phyloP scores from a whole-genome alignment of 768 basidiomycete species.

The Collybiopsis confluens region DNA sequence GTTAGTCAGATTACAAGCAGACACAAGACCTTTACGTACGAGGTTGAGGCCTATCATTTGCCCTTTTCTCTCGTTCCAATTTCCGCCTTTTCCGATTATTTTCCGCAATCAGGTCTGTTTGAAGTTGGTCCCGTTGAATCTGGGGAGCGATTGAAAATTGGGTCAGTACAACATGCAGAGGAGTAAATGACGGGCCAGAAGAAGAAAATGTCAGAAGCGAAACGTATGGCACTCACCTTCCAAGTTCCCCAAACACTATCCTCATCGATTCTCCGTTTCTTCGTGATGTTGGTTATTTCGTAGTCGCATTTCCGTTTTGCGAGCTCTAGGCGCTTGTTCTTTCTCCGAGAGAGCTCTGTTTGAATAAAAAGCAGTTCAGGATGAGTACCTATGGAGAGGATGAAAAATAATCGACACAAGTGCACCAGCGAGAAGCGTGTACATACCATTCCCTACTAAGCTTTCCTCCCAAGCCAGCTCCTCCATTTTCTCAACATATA shows the following conservation, averaged over 20 bases:
- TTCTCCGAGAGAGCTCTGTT: slow-evolving; percentile 68
- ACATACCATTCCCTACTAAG: slow-evolving; percentile 71
- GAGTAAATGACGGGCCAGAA: background rate
- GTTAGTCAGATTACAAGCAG: background rate
- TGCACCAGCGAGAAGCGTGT: background rate
- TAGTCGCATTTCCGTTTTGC: slow-evolving; percentile 71
- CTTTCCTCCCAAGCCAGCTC: slow-evolving; percentile 84
- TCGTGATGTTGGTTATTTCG: slow-evolving; percentile 59
- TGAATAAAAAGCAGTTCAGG: slow-evolving; percentile 85
- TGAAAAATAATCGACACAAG: too few relatives aligned
- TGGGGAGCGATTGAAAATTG: slow-evolving; percentile 24
- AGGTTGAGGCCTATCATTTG: slow-evolving; percentile 70
- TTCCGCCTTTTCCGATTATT: slow-evolving; percentile 81
- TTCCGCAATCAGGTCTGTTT: slow-evolving; percentile 86
- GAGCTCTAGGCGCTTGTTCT: slow-evolving; percentile 78
- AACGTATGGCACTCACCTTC: slow-evolving; percentile 52
- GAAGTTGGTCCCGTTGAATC: slow-evolving; percentile 74
- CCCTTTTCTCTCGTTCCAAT: slow-evolving; percentile 81
- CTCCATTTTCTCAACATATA: slow-evolving; percentile 95
- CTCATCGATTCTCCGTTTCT: slow-evolving; percentile 67
- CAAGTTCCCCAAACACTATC: slow-evolving; percentile 85
- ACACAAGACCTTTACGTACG: slow-evolving; percentile 38
- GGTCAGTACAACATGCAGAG: too few relatives aligned
- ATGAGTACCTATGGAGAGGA: slow-evolving; percentile 56
- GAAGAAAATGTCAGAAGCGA: slow-evolving; percentile 5